Conservation (phyloP, 768 basidiomycete species). For the Suillus lakei region DNA sequence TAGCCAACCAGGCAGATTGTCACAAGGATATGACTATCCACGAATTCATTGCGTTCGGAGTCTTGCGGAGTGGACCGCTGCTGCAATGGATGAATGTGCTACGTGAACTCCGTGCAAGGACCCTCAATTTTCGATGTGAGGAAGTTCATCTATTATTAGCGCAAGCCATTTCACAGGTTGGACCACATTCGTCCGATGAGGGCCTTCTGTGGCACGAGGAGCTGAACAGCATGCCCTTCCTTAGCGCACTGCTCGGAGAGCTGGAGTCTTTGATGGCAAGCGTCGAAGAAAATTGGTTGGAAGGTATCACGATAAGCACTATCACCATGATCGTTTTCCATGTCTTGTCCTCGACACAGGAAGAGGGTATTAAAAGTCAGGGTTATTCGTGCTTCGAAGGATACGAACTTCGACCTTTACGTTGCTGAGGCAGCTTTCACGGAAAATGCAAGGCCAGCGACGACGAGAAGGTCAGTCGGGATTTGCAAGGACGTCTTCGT, state of each 20-base stretch:
- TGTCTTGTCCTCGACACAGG: slow-evolving; percentile 34
- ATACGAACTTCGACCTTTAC: slow-evolving; percentile 35
- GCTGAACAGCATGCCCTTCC: slow-evolving; percentile 37
- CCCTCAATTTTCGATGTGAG: slow-evolving; percentile 42
- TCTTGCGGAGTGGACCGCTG: slow-evolving; percentile 46
- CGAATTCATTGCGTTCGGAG: slow-evolving; percentile 50
- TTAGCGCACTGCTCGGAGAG: slow-evolving; percentile 41
- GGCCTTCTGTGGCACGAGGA: slow-evolving; percentile 48
- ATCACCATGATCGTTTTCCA: slow-evolving; percentile 41
- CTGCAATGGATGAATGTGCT: slow-evolving; percentile 59
- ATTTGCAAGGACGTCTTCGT: slow-evolving; percentile 31
- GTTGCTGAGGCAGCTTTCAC: slow-evolving; percentile 41
- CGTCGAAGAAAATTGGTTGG: slow-evolving; percentile 48
- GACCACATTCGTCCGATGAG: slow-evolving; percentile 25
- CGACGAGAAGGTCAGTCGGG: slow-evolving; percentile 16
- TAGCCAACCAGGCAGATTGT: slow-evolving; percentile 48
- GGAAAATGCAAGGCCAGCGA: slow-evolving; percentile 21
- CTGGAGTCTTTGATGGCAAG: slow-evolving; percentile 38
- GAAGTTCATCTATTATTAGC: slow-evolving; percentile 48
- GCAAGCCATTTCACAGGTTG: slow-evolving; percentile 52
- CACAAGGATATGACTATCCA: slow-evolving; percentile 46
- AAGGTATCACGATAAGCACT: slow-evolving; percentile 36
- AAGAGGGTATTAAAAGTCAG: slow-evolving; percentile 15
- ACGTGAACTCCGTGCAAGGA: slow-evolving; percentile 44
- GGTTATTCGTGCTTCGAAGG: slow-evolving; percentile 29